These are phyloP conservation scores for Reticulascus tulasneorum DNA, from an alignment of 2,329 filamentous ascomycete species.

Conservation along the genomic window DNA sequence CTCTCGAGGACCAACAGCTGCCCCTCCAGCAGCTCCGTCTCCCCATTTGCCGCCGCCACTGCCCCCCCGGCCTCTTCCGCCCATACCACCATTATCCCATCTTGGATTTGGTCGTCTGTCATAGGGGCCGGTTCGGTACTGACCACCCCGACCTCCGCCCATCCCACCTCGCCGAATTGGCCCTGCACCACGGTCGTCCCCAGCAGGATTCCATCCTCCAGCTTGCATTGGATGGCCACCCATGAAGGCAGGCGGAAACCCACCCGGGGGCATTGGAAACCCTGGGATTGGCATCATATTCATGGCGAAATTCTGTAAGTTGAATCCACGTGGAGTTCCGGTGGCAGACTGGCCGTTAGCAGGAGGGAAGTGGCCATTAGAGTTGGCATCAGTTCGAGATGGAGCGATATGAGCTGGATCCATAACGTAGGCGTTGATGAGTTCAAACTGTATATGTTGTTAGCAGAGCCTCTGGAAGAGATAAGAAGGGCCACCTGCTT, in stretches of 20 bases:
- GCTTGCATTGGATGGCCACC: conserved; percentile 37
- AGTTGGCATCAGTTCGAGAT: conserved; percentile 88
- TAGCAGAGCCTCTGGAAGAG: conserved; percentile 20
- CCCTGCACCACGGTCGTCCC: conserved; percentile 58
- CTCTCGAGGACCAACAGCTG: conserved; percentile 79
- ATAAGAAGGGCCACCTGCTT: conserved; percentile 56
- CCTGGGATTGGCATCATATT: conserved; percentile 55
- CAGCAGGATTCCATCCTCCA: conserved; percentile 45
- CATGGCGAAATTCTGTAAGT: conserved; percentile 67
- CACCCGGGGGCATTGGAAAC: conserved; percentile 48
- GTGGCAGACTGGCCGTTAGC: conserved; percentile 69
- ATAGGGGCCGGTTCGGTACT: conserved; percentile 69
- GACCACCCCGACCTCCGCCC: conserved; percentile 44
- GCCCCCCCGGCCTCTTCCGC: conserved; percentile 49
- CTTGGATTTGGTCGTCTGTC: conserved; percentile 61
- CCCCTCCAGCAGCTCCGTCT: conserved; percentile 68
- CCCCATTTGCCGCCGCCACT: conserved; percentile 60
- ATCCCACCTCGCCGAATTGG: conserved; percentile 65
- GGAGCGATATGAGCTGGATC: conserved; percentile 94
- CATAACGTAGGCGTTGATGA: conserved; percentile 91
- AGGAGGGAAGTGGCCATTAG: conserved; percentile 90
- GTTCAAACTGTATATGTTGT: conserved; percentile 59
- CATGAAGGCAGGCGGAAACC: conserved; percentile 53
- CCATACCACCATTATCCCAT: conserved; percentile 47
- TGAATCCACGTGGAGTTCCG: conserved; percentile 90